phyloP scores from a whole-genome alignment of 805 yeast species.

The Starmerella khaoyaiensis region DNA sequence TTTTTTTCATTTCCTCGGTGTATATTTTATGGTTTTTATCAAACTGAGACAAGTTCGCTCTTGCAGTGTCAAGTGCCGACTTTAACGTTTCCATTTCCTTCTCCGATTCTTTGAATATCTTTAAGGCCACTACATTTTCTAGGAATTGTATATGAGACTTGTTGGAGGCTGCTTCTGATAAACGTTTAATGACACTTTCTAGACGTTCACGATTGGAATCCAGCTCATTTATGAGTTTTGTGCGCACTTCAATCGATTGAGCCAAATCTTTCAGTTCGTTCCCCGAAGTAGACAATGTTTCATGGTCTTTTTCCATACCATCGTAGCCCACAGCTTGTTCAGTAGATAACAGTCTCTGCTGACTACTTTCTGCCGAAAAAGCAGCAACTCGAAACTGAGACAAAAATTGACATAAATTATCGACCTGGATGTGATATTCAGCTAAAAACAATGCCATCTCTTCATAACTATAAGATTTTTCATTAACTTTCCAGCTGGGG shows the following conservation, averaged over 20 bases:
- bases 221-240: background rate
- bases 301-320: slow-evolving; percentile 41
- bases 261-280: slow-evolving; percentile 17
- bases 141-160: slow-evolving; percentile 3
- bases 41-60: slow-evolving; percentile 27
- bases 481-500: slow-evolving; percentile 16
- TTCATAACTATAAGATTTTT: slow-evolving; percentile 16
- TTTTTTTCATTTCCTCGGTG: background rate
- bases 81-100: background rate
- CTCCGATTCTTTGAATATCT: background rate
- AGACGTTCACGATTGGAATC: slow-evolving; percentile 21
- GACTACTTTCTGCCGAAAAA: slow-evolving; percentile 71
- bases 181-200: slow-evolving; percentile 22
- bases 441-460: slow-evolving; percentile 57
- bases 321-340: slow-evolving; percentile 59
- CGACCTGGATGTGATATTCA: slow-evolving; percentile 65
- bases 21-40: background rate
- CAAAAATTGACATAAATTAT: slow-evolving; percentile 82
- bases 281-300: slow-evolving; percentile 31
- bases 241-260: slow-evolving; percentile 34
- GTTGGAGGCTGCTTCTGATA: slow-evolving; percentile 2
- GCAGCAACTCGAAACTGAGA: slow-evolving; percentile 94
- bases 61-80: background rate
- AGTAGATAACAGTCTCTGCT: slow-evolving; percentile 59
- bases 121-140: background rate